Evolutionary conservation across 345 rosid species (phyloP), one percentile per base, ranked within the genome.

Genomic region (Rhodomyrtus tomentosa): DNA sequence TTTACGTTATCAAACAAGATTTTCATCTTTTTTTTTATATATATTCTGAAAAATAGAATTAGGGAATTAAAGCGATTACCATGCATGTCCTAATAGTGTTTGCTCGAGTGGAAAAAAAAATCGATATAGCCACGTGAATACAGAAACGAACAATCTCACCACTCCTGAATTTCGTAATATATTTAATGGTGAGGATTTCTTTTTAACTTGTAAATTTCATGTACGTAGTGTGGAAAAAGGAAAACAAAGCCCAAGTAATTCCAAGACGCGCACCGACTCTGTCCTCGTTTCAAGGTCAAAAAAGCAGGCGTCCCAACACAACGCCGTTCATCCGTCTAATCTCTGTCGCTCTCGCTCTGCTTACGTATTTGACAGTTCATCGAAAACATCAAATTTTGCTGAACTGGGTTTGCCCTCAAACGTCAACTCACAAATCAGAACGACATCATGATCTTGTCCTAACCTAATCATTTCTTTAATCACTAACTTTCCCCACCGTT

Each of bases 391-490:
- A 50, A 55, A 50, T 12, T 29, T 29, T 22, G 53, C 84, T 82
- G 16, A 22, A 22, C 56, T 22, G 22, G 32, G 50, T 20, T 6
- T 72, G 7, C 68, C 76, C 54, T 72, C 85, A 72, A 83, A 72
- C 73, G 85, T 83, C 85, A 83, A 83, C 81, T 56, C 84, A 22
- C 32, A 59, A 82, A 82, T 53, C 48, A 32, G 76, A 32, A 82
- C 45, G 1, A 5, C 10, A 68, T 68, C 79, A 36, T 68, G 45
- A 68, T 36, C 79, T 68, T 68, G 25, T 25, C 50, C 56, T 8
- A 21, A 81, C 59, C 52, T 50, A 13, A 42, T 27, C 68, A 24
- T 53, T 29, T 74, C 24, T 51, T 55, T 51, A 84, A 42, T 84
- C 88, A 85, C 87, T 84, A 52, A 58, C 80, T 9, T 54, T 10